phyloP scores from a whole-genome alignment of 345 rosid genomes.

The Nasturtium officinale region DNA sequence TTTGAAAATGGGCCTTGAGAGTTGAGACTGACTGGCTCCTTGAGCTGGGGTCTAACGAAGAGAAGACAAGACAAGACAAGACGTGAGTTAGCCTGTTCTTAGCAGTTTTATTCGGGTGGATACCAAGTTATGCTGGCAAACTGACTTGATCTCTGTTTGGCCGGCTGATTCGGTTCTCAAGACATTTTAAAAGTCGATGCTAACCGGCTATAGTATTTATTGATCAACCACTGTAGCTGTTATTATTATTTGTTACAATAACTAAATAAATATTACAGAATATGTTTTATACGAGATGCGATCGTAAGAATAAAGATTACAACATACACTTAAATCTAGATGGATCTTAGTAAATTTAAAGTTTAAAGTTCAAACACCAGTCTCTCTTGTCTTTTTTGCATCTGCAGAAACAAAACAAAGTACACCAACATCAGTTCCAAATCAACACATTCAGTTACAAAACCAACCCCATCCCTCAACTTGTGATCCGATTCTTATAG shows the following conservation, averaged over 20 bases:
- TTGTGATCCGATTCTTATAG: neutral
- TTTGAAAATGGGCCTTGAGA: neutral
- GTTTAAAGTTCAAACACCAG: conserved; percentile 11
- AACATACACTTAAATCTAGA: neutral
- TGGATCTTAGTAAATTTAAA: conserved; percentile 4
- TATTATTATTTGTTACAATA: conserved; percentile 15
- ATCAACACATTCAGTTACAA: neutral
- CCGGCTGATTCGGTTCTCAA: neutral
- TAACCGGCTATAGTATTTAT: neutral
- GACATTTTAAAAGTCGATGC: neutral
- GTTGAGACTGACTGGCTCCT: neutral
- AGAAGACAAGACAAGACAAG: neutral
- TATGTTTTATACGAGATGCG: neutral
- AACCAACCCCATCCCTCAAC: neutral
- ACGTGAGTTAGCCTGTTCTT: neutral
- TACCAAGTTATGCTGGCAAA: neutral
- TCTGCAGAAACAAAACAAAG: conserved; percentile 21
- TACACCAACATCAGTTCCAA: conserved; percentile 10
- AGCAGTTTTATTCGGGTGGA: neutral
- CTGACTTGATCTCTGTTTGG: neutral
- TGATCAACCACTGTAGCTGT: neutral
- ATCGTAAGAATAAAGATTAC: conserved; percentile 2
- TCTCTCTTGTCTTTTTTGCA: conserved; percentile 23
- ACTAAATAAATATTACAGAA: neutral
- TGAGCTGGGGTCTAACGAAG: neutral